These are phyloP conservation scores for Fomitopsis schrenkii DNA, from an alignment of 1,284 basidiomycete species.

Conservation along the genomic window DNA sequence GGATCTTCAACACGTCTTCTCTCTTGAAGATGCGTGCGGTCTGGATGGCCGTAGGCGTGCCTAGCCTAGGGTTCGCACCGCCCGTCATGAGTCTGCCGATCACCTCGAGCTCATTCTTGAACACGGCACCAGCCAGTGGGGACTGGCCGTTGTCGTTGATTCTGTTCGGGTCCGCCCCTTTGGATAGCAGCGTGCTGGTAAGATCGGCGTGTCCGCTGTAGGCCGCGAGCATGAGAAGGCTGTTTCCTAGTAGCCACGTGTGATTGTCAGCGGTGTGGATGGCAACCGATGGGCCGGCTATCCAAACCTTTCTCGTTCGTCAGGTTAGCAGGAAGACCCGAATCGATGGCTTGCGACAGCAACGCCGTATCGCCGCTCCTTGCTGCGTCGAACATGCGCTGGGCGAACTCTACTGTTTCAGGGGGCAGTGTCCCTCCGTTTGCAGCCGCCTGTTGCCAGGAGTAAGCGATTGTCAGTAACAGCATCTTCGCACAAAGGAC, in stretches of 20 bases:
- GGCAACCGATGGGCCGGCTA: neutral
- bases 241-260: slow-evolving; percentile 52
- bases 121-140: slow-evolving; percentile 81
- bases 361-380: slow-evolving; percentile 53
- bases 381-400: slow-evolving; percentile 75
- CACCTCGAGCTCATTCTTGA: slow-evolving; percentile 66
- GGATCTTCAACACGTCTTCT: slow-evolving; percentile 45
- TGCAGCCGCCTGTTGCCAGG: neutral
- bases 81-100: slow-evolving; percentile 55
- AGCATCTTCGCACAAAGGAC: neutral
- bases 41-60: slow-evolving; percentile 72
- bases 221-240: slow-evolving; percentile 78
- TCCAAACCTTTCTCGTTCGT: slow-evolving; percentile 64
- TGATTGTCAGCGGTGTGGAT: neutral
- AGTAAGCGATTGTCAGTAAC: neutral
- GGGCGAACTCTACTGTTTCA: slow-evolving; percentile 65
- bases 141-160: slow-evolving; percentile 77
- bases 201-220: slow-evolving; percentile 72
- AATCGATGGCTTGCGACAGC: slow-evolving; percentile 58
- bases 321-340: slow-evolving; percentile 75
- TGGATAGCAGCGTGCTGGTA: slow-evolving; percentile 46
- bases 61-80: slow-evolving; percentile 67
- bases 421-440: slow-evolving; percentile 20
- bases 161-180: slow-evolving; percentile 66
- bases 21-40: slow-evolving; percentile 65